phyloP scores from a whole-genome alignment of 768 basidiomycete species.

The Boletus eberwhitei region DNA sequence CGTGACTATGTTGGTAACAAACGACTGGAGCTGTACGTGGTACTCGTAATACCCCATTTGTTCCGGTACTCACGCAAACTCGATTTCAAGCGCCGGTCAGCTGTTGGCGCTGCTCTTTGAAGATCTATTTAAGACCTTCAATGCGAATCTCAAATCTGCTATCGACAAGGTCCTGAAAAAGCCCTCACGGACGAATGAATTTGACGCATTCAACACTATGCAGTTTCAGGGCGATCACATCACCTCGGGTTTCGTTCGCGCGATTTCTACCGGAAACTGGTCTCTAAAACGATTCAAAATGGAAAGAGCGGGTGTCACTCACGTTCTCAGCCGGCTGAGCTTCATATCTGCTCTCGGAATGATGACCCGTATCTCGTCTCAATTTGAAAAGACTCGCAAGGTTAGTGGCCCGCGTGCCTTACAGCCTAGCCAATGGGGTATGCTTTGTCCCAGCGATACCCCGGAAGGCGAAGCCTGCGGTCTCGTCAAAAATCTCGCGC shows the following conservation, averaged over 20 bases:
- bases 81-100: constrained; percentile 81
- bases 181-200: constrained; percentile 88
- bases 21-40: constrained; percentile 87
- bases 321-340: constrained; percentile 90
- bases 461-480: constrained; percentile 99
- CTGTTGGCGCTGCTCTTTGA: constrained; percentile 94
- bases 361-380: constrained; percentile 99
- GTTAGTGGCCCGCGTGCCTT: constrained; percentile 96
- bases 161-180: constrained; percentile 99
- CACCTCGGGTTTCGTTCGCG: constrained; percentile 92
- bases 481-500: constrained; percentile 94
- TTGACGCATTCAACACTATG: constrained; percentile 93
- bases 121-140: constrained; percentile 98
- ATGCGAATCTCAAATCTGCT: constrained; percentile 87
- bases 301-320: constrained; percentile 97
- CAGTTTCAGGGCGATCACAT: constrained; percentile 96
- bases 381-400: constrained; percentile 99
- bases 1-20: constrained; percentile 99
- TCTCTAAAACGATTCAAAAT: constrained; percentile 98
- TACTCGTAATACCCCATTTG: constrained; percentile 1
- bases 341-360: constrained; percentile 98
- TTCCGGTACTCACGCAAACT: constrained; percentile 9
- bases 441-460: constrained; percentile 96
- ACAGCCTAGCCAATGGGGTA: constrained; percentile 99
- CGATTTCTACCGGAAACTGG: constrained; percentile 99